phyloP scores from a whole-genome alignment of 768 basidiomycete species.

The Serendipita sp. region DNA sequence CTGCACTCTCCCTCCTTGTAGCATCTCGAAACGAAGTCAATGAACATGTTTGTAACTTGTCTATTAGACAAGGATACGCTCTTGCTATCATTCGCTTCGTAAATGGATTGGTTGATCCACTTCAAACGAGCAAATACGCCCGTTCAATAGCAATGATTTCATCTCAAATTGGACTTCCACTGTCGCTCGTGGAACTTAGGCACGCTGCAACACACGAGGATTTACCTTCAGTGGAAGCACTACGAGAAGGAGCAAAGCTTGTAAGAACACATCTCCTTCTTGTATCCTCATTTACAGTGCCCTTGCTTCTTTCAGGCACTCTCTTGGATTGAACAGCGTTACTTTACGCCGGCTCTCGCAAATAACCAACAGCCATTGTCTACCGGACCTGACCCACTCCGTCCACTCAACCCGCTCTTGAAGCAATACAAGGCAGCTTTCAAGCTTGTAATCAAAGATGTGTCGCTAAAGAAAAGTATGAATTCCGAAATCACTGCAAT shows the following conservation, averaged over 20 bases:
- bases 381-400: conserved; percentile 26
- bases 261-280: conserved; percentile 17
- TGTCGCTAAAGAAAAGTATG: conserved; percentile 35
- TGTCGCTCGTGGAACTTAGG: conserved; percentile 79
- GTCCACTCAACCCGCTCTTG: conserved; percentile 50
- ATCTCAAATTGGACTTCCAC: conserved; percentile 65
- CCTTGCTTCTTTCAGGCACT: conserved; percentile 36
- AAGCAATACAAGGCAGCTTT: conserved; percentile 54
- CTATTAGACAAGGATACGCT: conserved; percentile 61
- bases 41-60: conserved; percentile 19
- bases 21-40: conserved; percentile 39
- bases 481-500: conserved; percentile 33
- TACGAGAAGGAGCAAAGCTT: conserved; percentile 53
- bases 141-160: conserved; percentile 83
- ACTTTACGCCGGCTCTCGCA: conserved; percentile 52
- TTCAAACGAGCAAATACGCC: conserved; percentile 79
- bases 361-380: background rate
- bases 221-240: conserved; percentile 63
- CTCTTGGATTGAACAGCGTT: conserved; percentile 68
- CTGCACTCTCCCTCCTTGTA: conserved; percentile 43
- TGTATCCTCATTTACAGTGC: conserved; percentile 4
- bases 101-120: conserved; percentile 87
- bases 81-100: conserved; percentile 75
- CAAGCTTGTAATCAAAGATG: conserved; percentile 48
- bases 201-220: conserved; percentile 96